A percentile compares a stretch with the other conserved stretches of the same genome.
These are phyloP conservation scores for Euphorbia lathyris DNA, from an alignment of 345 rosid species.

Conservation along the genomic window DNA sequence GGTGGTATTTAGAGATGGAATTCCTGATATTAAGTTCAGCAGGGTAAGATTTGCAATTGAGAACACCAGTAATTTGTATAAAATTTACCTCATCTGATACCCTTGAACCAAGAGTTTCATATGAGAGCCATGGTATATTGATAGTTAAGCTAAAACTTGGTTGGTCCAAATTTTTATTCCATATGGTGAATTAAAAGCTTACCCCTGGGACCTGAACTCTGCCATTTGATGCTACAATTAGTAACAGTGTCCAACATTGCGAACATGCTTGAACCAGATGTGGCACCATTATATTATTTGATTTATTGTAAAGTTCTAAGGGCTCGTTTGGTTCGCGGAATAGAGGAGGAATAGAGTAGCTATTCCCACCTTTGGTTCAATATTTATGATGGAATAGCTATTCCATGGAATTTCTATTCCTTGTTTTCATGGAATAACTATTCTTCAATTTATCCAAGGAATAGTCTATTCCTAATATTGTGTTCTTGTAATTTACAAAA, in stretches of 20 bases:
- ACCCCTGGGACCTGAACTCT: not conserved
- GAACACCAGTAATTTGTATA: not conserved
- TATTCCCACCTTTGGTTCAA: too few species aligned
- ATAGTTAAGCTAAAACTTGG: not conserved
- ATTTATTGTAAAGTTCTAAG: not conserved
- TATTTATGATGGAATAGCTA: too few species aligned
- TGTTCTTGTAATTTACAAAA: too few species aligned
- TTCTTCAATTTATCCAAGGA: too few species aligned
- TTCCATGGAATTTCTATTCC: too few species aligned
- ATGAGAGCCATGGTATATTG: not conserved
- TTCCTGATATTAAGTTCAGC: conserved; percentile 93
- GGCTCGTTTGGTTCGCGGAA: too few species aligned
- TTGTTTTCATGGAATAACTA: too few species aligned
- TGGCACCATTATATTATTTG: not conserved
- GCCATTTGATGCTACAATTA: not conserved
- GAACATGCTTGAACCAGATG: not conserved
- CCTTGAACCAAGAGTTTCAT: conserved; percentile 8
- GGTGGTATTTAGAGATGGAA: conserved; percentile 73
- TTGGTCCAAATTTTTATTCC: not conserved
- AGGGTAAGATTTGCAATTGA: conserved; percentile 51
- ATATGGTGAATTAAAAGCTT: not conserved
- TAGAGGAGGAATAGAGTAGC: too few species aligned
- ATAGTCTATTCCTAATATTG: too few species aligned
- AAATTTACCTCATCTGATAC: not conserved
- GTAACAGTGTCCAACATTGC: not conserved